A percentile compares a stretch with the other conserved stretches of the same genome.
Conservation (phyloP, 2,329 filamentous ascomycete species). For the Ascochyta fabae region DNA sequence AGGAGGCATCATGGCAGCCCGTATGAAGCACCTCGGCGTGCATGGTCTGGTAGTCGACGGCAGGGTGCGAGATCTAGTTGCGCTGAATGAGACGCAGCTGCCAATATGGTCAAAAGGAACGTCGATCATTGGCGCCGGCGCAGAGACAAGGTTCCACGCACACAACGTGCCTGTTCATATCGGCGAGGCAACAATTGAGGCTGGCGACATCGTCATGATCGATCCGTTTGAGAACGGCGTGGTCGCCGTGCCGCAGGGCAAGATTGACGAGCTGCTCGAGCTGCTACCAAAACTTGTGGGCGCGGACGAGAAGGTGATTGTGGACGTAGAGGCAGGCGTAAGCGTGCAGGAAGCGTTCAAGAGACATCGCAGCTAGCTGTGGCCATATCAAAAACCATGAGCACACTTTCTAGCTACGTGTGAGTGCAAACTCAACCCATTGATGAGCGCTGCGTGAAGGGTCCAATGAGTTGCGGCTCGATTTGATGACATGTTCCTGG, state of each 20-base stretch:
- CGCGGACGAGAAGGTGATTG: conserved; percentile 54
- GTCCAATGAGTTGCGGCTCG: conserved; percentile 29
- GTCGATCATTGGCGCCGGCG: conserved; percentile 65
- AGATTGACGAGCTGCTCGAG: conserved; percentile 66
- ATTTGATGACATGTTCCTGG: conserved; percentile 32
- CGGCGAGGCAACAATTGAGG: conserved; percentile 45
- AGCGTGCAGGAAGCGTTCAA: conserved; percentile 72
- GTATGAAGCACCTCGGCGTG: conserved; percentile 69
- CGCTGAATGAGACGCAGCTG: conserved; percentile 62
- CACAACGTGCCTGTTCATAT: conserved; percentile 52
- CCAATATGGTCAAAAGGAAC: conserved; percentile 66
- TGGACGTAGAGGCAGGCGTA: conserved; percentile 68
- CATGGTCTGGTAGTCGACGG: conserved; percentile 71
- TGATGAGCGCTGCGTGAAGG: not conserved
- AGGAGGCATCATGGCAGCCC: conserved; percentile 77
- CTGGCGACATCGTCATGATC: conserved; percentile 71
- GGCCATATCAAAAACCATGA: not conserved
- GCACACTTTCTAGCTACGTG: not conserved
- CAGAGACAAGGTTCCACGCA: conserved; percentile 63
- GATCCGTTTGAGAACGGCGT: conserved; percentile 71
- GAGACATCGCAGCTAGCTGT: conserved; percentile 52
- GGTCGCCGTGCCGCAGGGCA: conserved; percentile 69
- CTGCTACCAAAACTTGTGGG: conserved; percentile 57
- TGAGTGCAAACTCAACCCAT: not conserved
- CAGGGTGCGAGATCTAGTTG: conserved; percentile 69